Percentiles rank a stretch among this genome's conserved stretches.
Conservation (phyloP, 139 green algal species). For the Picochlorum sp. region DNA sequence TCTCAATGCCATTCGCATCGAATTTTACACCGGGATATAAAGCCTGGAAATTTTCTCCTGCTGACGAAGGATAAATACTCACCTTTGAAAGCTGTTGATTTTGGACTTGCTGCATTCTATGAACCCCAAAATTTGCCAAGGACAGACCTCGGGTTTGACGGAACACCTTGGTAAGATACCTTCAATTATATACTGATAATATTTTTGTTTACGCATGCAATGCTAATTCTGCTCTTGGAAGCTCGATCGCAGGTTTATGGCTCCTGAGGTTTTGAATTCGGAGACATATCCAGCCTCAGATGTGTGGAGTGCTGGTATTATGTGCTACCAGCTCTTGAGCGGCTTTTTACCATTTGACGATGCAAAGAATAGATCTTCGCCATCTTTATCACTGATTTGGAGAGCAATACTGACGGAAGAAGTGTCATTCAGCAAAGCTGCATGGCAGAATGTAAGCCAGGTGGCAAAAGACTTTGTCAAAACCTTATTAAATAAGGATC, state of each 20-base stretch:
- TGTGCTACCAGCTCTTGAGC: conserved; percentile 79
- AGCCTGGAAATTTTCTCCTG: conserved; percentile 89
- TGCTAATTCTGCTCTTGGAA: neutral
- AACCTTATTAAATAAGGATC: conserved; percentile 69
- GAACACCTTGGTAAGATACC: conserved; percentile 58
- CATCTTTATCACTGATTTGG: conserved; percentile 62
- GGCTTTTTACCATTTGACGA: conserved; percentile 77
- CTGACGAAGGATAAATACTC: conserved; percentile 43
- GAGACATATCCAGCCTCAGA: conserved; percentile 59
- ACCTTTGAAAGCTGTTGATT: conserved; percentile 87
- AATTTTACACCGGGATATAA: conserved; percentile 78
- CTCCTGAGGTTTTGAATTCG: conserved; percentile 62
- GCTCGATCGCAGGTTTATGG: conserved; percentile 54
- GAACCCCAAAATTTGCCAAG: conserved; percentile 58
- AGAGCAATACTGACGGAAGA: conserved; percentile 21
- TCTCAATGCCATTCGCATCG: conserved; percentile 28
- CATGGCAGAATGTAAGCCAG: conserved; percentile 56
- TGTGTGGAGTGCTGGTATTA: conserved; percentile 79
- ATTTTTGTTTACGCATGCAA: neutral
- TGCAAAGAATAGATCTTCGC: conserved; percentile 41
- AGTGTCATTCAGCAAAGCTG: neutral
- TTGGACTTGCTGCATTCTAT: conserved; percentile 77
- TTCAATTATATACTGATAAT: neutral
- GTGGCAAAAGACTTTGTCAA: conserved; percentile 74
- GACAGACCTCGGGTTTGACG: conserved; percentile 75